Conservation (phyloP, 148 eudicot genomes). For the Salicornia ramosissima region DNA sequence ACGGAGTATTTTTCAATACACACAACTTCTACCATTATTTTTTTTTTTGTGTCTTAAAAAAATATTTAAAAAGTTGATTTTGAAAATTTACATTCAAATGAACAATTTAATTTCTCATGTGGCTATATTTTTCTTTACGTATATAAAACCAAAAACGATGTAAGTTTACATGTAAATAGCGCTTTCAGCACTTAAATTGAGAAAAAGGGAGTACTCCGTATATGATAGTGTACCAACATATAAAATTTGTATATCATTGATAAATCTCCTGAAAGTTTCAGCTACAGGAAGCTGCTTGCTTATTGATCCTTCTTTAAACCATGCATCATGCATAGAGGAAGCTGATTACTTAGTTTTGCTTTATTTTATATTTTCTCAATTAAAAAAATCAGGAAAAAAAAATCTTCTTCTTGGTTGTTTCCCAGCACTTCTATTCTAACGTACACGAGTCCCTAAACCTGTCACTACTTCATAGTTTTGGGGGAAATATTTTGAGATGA, state of each 20-base stretch:
- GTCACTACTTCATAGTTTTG: not conserved
- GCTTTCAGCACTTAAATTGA: too few species aligned
- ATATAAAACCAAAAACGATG: too few species aligned
- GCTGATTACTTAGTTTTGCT: not conserved
- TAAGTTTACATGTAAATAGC: too few species aligned
- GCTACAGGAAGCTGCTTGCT: too few species aligned
- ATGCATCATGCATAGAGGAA: constrained; percentile 13
- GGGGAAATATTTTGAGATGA: constrained; percentile 18
- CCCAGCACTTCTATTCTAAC: constrained; percentile 1
- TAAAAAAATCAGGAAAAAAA: constrained; percentile 11
- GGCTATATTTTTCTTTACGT: too few species aligned
- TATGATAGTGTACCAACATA: constrained; percentile 6
- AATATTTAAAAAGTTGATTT: too few species aligned
- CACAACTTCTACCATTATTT: too few species aligned
- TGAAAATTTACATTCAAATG: too few species aligned
- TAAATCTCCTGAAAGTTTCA: not conserved
- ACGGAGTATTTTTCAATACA: too few species aligned
- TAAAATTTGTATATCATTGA: not conserved
- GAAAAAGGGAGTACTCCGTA: too few species aligned
- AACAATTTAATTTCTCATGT: too few species aligned
- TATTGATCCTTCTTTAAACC: not conserved
- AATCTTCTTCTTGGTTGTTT: constrained; percentile 19
- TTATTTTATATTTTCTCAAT: not conserved
- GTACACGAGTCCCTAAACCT: constrained; percentile 15
- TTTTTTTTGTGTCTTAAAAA: too few species aligned